Conservation (phyloP, 225 moss, liverwort and hornwort species). For the Pseudoscleropodium purum region DNA sequence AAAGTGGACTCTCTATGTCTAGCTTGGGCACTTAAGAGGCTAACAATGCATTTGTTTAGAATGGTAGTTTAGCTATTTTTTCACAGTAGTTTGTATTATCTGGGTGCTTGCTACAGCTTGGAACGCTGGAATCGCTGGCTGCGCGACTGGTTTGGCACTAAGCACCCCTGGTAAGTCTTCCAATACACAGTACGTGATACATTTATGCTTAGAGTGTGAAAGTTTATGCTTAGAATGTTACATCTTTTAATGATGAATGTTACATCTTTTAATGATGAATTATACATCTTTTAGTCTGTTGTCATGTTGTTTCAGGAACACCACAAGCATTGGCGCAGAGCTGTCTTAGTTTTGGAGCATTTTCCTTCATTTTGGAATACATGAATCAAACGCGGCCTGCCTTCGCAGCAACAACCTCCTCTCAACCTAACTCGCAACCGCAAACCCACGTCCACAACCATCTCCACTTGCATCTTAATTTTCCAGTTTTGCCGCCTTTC, state of each 20-base stretch:
- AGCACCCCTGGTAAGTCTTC: slow-evolving; percentile 69
- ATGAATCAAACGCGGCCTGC: slow-evolving; percentile 70
- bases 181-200: neutral
- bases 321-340: slow-evolving; percentile 89
- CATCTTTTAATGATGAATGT: neutral
- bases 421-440: slow-evolving; percentile 7
- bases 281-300: neutral
- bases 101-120: slow-evolving; percentile 49
- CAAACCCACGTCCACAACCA: slow-evolving; percentile 20
- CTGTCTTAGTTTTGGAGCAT: slow-evolving; percentile 94
- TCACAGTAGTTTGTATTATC: neutral
- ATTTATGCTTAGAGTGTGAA: neutral
- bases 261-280: neutral
- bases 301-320: slow-evolving; percentile 34
- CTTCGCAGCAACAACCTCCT: slow-evolving; percentile 43
- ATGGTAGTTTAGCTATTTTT: neutral
- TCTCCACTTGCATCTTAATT: slow-evolving; percentile 26
- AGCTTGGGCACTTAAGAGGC: neutral
- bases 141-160: slow-evolving; percentile 92
- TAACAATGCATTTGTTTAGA: neutral
- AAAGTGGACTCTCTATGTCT: neutral
- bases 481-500: slow-evolving; percentile 88
- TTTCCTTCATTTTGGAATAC: slow-evolving; percentile 81
- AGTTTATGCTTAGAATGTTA: neutral
- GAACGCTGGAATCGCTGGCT: slow-evolving; percentile 95